Evolutionary conservation across 176 grass and related monocot species (phyloP).

Genomic region (sorghum (Sorghum bicolor)): Sorghum_bicolor_NCBIv3 NC_012872.2:64534001-64534500

Average conservation of each 20-base stretch:
- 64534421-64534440: too few species aligned
- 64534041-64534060: not conserved
- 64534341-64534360: not conserved
- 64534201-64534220: too few species aligned
- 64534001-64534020: not conserved
- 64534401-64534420: not conserved
- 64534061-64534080: too few species aligned
- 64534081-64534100: too few species aligned
- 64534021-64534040: not conserved
- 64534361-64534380: not conserved
- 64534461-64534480: too few species aligned
- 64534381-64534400: not conserved
- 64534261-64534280: too few species aligned
- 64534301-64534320: not conserved
- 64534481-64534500: too few species aligned
- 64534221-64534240: not conserved
- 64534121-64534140: not conserved
- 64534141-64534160: not conserved
- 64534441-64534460: too few species aligned
- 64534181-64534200: not conserved
- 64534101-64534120: not conserved
- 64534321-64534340: not conserved
- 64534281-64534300: not conserved
- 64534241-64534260: not conserved
- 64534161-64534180: conserved; percentile 4